Percentiles rank a stretch among this genome's conserved stretches.
Conservation (phyloP, 1,284 basidiomycete genomes). For the Heliocybe sulcata region DNA sequence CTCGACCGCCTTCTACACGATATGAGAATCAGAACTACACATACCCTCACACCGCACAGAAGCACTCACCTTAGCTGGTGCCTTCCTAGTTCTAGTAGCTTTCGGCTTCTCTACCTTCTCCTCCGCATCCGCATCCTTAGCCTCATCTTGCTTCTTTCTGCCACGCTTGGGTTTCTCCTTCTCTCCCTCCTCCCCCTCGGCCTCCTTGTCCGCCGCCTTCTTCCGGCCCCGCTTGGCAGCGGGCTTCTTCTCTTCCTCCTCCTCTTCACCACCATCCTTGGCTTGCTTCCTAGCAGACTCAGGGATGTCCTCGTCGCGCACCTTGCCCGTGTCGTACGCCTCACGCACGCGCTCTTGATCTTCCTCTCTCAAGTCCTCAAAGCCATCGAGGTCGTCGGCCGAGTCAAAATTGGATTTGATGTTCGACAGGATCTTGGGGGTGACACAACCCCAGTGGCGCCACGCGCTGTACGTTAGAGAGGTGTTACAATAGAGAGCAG, state of each 20-base stretch:
- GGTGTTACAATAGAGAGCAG: not conserved
- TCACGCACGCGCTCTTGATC: conserved; percentile 60
- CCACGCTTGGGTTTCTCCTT: conserved; percentile 17
- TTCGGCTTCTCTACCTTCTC: conserved; percentile 23
- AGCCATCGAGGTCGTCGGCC: conserved; percentile 66
- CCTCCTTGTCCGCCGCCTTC: conserved; percentile 22
- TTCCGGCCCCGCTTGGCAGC: conserved; percentile 21
- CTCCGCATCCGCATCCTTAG: conserved; percentile 10
- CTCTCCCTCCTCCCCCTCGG: conserved; percentile 14
- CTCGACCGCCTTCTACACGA: conserved; percentile 1
- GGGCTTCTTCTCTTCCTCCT: conserved; percentile 23
- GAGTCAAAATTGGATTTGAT: conserved; percentile 58
- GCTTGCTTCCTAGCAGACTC: conserved; percentile 55
- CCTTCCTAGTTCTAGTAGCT: conserved; percentile 7
- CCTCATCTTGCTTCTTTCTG: conserved; percentile 16
- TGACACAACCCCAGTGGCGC: conserved; percentile 83
- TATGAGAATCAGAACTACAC: not conserved
- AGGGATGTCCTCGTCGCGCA: conserved; percentile 76
- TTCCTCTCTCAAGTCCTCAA: conserved; percentile 54
- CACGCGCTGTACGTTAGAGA: conserved; percentile 24
- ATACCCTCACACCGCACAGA: conserved; percentile 25
- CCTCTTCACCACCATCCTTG: conserved; percentile 39
- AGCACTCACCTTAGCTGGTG: conserved; percentile 22
- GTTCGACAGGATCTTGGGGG: conserved; percentile 62
- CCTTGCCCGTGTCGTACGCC: conserved; percentile 69